phyloP scores from a whole-genome alignment of 768 basidiomycete genomes.

The Tricholomella constricta region DNA sequence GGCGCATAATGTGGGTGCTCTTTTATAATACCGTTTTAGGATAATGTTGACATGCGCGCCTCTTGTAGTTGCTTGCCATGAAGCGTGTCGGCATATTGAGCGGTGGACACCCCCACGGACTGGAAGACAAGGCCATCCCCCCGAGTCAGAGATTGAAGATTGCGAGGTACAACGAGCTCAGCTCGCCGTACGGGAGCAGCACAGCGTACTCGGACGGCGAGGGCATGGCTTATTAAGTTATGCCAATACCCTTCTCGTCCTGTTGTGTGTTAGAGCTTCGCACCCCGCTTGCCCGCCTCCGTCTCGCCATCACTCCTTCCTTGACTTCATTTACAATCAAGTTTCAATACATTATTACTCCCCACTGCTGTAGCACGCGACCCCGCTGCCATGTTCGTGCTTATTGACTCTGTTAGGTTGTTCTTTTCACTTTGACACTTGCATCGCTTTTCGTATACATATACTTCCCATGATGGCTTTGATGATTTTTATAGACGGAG shows the following conservation, averaged over 20 bases:
- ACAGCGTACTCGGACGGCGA: slow-evolving; percentile 61
- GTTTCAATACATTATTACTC: not conserved
- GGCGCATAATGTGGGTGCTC: slow-evolving; percentile 70
- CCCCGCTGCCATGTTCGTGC: too few relatives aligned
- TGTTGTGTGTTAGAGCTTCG: not conserved
- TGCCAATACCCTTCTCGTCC: not conserved
- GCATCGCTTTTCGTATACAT: not conserved
- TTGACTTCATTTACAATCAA: too few relatives aligned
- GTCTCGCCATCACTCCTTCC: too few relatives aligned
- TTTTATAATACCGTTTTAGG: not conserved
- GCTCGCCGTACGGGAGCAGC: slow-evolving; percentile 54
- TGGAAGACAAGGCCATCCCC: slow-evolving; percentile 66
- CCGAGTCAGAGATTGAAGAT: slow-evolving; percentile 75
- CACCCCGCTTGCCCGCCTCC: not conserved
- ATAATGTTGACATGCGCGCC: slow-evolving; percentile 3
- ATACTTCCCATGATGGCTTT: not conserved
- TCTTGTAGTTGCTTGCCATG: slow-evolving; percentile 54
- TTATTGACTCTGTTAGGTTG: not conserved
- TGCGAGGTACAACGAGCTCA: slow-evolving; percentile 61
- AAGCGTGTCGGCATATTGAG: slow-evolving; percentile 67
- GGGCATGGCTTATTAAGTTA: slow-evolving; percentile 34
- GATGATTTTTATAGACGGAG: not conserved
- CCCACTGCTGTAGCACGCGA: not conserved
- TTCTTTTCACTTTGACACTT: not conserved
- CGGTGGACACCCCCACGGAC: slow-evolving; percentile 57